These are phyloP conservation scores for Triticum turgidum DNA, from an alignment of 176 grass and related monocot species.

Conservation along the genomic window DNA sequence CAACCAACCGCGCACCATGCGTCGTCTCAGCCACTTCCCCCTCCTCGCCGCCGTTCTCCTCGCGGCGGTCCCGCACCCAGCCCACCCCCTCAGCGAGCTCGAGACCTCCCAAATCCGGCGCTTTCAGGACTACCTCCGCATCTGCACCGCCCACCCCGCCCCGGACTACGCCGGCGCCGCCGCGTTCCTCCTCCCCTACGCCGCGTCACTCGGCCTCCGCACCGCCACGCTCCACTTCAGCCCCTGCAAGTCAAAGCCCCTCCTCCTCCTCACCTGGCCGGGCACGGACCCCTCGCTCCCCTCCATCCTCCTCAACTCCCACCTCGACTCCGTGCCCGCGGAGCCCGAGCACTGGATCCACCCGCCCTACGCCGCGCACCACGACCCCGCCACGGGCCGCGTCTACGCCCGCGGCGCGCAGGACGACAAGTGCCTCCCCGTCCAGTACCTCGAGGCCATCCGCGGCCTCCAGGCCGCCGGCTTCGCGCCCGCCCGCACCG, in stretches of 20 bases:
- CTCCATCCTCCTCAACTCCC: conserved; percentile 89
- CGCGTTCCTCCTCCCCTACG: conserved; percentile 71
- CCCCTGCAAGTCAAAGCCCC: conserved; percentile 55
- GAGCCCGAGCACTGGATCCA: conserved; percentile 62
- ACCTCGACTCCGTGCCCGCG: conserved; percentile 81
- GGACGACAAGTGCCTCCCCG: conserved; percentile 89
- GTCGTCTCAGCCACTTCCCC: background rate
- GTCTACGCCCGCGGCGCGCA: conserved; percentile 82
- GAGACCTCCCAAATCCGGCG: conserved; percentile 61
- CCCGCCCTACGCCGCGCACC: conserved; percentile 62
- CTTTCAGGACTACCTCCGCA: conserved; percentile 78
- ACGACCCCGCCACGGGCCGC: conserved; percentile 51
- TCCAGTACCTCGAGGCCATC: conserved; percentile 93
- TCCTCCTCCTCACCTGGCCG: conserved; percentile 78
- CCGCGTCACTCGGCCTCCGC: conserved; percentile 59
- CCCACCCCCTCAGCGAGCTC: conserved; percentile 37
- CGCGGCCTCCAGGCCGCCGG: conserved; percentile 54
- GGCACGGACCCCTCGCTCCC: conserved; percentile 67
- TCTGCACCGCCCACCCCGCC: conserved; percentile 64
- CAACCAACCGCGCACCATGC: background rate
- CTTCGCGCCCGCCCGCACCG: conserved; percentile 60
- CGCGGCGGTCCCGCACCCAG: background rate
- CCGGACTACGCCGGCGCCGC: conserved; percentile 70
- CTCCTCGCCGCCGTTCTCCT: conserved; percentile 18
- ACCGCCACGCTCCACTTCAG: conserved; percentile 50